Conservation (phyloP, 768 basidiomycete species). For the Sporobolomyces phaffii region DNA sequence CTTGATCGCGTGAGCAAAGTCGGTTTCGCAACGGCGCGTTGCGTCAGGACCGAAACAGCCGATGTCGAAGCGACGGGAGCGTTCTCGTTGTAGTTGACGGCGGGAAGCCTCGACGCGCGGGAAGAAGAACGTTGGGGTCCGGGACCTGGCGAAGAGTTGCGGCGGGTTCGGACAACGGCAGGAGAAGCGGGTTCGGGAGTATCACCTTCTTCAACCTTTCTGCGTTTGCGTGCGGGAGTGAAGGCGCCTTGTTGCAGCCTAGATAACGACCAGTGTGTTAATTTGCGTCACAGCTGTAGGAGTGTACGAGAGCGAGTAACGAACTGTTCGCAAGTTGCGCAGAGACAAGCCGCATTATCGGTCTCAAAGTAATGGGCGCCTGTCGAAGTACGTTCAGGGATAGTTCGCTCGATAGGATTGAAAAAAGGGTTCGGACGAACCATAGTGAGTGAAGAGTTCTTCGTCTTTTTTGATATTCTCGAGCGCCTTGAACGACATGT, state of each 20-base stretch:
- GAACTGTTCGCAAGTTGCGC: constrained; percentile 36
- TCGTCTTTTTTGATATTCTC: constrained; percentile 35
- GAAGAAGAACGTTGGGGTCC: background rate
- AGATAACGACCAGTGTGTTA: too few relatives aligned
- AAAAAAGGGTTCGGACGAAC: background rate
- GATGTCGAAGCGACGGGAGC: background rate
- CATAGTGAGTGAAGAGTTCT: constrained; percentile 38
- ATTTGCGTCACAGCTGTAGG: too few relatives aligned
- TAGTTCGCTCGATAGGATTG: too few relatives aligned
- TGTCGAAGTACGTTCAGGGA: background rate
- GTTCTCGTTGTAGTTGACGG: constrained; percentile 22
- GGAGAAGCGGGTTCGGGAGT: background rate
- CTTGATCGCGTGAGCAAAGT: constrained; percentile 10
- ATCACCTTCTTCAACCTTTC: background rate
- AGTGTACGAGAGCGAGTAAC: background rate
- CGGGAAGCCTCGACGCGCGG: background rate
- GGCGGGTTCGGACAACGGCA: background rate
- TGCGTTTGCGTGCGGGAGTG: constrained; percentile 2
- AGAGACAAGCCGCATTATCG: constrained; percentile 34
- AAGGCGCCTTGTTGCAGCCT: constrained; percentile 33
- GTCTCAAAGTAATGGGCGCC: constrained; percentile 37
- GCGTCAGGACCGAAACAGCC: background rate
- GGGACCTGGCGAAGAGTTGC: background rate
- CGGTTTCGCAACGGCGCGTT: background rate
- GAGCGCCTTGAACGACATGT: constrained; percentile 36